Evolutionary conservation across 2,329 filamentous ascomycete genomes (phyloP).

Genomic region (Xenosphaeropsis pyriputrescens): DNA sequence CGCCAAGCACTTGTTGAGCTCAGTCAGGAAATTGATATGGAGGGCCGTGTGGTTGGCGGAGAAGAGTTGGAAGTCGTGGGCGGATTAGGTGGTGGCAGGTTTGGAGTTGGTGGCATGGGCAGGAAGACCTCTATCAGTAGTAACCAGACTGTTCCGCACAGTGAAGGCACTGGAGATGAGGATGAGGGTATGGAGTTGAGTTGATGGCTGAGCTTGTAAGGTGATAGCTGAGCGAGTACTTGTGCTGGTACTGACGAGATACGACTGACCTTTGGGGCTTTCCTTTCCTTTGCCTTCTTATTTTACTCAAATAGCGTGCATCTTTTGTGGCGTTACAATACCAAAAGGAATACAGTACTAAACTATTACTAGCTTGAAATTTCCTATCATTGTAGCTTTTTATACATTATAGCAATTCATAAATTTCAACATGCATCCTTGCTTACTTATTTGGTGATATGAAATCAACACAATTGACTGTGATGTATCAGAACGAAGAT

Average conservation of each 20-base stretch:
- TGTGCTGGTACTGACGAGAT: neutral
- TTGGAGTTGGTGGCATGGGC: constrained; percentile 26
- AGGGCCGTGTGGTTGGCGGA: constrained; percentile 74
- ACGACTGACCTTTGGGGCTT: too few relatives aligned
- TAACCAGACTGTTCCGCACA: constrained; percentile 37
- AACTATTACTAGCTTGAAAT: too few relatives aligned
- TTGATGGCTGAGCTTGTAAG: constrained; percentile 3
- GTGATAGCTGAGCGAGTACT: neutral
- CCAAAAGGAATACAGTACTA: too few relatives aligned
- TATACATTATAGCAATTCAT: too few relatives aligned
- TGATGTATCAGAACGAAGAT: too few relatives aligned
- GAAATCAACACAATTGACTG: too few relatives aligned
- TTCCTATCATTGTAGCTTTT: too few relatives aligned
- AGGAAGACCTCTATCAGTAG: constrained; percentile 47
- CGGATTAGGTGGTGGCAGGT: constrained; percentile 32
- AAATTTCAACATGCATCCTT: too few relatives aligned
- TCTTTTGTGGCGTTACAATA: too few relatives aligned
- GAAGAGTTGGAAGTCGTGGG: constrained; percentile 26
- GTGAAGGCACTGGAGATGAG: constrained; percentile 42
- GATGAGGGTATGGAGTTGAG: constrained; percentile 48
- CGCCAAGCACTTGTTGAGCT: constrained; percentile 74
- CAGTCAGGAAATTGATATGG: constrained; percentile 83
- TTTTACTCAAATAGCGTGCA: too few relatives aligned
- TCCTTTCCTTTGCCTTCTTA: too few relatives aligned
- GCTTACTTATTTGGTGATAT: too few relatives aligned